These are phyloP conservation scores for Aspergillus sparsus DNA, from an alignment of 495 filamentous ascomycete genomes.

Conservation along the genomic window DNA sequence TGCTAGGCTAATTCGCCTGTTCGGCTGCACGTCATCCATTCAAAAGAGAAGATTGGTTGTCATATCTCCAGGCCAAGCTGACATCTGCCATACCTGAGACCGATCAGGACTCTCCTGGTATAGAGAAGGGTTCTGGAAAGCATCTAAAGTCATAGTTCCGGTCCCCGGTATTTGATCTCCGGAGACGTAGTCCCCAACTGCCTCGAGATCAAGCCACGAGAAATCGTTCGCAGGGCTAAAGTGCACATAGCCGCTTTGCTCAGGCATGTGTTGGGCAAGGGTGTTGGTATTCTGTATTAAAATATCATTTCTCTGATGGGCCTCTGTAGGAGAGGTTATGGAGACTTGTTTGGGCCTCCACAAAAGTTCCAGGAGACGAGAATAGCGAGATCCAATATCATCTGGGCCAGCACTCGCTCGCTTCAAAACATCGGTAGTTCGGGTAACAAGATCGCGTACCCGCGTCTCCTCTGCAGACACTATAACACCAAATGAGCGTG, in stretches of 20 bases:
- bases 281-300: slow-evolving; percentile 31
- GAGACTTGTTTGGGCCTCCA: slow-evolving; percentile 45
- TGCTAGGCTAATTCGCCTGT: too few relatives aligned
- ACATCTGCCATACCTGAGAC: slow-evolving; percentile 43
- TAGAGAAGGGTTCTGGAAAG: slow-evolving; percentile 39
- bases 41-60: slow-evolving; percentile 46
- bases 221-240: slow-evolving; percentile 57
- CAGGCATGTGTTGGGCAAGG: slow-evolving; percentile 33
- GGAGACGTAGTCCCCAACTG: slow-evolving; percentile 57
- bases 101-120: slow-evolving; percentile 38
- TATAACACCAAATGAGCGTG: slow-evolving; percentile 58
- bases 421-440: slow-evolving; percentile 52
- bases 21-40: not conserved
- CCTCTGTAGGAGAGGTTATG: slow-evolving; percentile 29
- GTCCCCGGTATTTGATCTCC: slow-evolving; percentile 44
- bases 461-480: slow-evolving; percentile 50
- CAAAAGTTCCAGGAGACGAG: slow-evolving; percentile 54
- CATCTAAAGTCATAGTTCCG: slow-evolving; percentile 40
- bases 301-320: slow-evolving; percentile 38
- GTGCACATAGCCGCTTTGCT: slow-evolving; percentile 41
- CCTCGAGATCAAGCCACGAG: slow-evolving; percentile 58
- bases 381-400: slow-evolving; percentile 57
- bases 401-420: slow-evolving; percentile 55
- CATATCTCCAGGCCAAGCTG: slow-evolving; percentile 47
- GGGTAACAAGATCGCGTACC: slow-evolving; percentile 53